These are phyloP conservation scores for Rubus parviflorus DNA, from an alignment of 306 rosid species.

Conservation along the genomic window DNA sequence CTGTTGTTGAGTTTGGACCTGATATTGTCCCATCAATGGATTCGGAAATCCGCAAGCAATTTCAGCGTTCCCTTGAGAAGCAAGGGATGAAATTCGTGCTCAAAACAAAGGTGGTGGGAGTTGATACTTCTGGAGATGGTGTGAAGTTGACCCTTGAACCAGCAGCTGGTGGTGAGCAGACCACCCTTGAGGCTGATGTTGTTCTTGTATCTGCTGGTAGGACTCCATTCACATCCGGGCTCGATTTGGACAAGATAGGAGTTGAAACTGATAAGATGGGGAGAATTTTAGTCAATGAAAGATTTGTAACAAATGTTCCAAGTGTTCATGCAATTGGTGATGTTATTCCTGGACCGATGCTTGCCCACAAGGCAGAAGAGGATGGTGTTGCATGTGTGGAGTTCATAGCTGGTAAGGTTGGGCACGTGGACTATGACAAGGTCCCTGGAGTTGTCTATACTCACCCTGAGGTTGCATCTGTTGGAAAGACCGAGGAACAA, in stretches of 20 bases:
- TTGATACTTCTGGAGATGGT: slow-evolving; percentile 79
- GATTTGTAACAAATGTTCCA: slow-evolving; percentile 70
- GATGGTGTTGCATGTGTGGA: slow-evolving; percentile 99
- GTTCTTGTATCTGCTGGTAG: slow-evolving; percentile 99
- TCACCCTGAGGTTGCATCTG: slow-evolving; percentile 89
- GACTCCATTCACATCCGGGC: slow-evolving; percentile 83
- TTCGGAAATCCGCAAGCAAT: slow-evolving; percentile 86
- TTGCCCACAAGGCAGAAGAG: slow-evolving; percentile 99
- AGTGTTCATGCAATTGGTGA: slow-evolving; percentile 94
- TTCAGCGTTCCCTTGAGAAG: slow-evolving; percentile 93
- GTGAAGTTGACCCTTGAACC: slow-evolving; percentile 94
- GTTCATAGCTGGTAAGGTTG: slow-evolving; percentile 91
- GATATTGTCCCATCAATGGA: slow-evolving; percentile 98
- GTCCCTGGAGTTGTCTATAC: slow-evolving; percentile 99
- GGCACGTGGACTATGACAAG: slow-evolving; percentile 97
- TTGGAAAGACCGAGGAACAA: slow-evolving; percentile 97
- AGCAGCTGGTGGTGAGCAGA: slow-evolving; percentile 87
- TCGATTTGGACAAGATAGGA: slow-evolving; percentile 81
- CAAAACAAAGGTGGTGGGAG: slow-evolving; percentile 92
- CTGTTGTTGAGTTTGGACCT: slow-evolving; percentile 89
- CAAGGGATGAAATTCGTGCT: slow-evolving; percentile 91
- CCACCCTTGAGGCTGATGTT: slow-evolving; percentile 78
- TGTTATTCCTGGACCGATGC: slow-evolving; percentile 97
- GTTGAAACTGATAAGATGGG: slow-evolving; percentile 84
- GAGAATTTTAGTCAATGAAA: slow-evolving; percentile 73